phyloP scores from a whole-genome alignment of 1,284 basidiomycete species.

The Tausonia pullulans region DNA sequence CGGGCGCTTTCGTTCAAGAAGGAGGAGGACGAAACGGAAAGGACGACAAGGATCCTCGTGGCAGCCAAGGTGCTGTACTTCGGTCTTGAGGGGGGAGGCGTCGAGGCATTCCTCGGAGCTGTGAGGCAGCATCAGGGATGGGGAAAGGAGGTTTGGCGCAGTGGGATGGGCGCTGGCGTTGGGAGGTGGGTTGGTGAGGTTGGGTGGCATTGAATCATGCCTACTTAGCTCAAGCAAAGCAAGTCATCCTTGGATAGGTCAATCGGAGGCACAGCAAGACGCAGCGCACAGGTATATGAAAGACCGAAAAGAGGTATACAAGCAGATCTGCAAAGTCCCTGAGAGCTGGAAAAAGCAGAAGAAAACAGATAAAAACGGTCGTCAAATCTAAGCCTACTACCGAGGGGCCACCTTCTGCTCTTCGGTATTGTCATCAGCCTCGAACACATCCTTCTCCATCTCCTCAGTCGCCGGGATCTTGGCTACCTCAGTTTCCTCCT shows the following conservation, averaged over 20 bases:
- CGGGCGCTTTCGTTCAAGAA: neutral
- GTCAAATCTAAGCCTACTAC: neutral
- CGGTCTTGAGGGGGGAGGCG: slow-evolving; percentile 16
- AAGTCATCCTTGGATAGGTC: too few species aligned
- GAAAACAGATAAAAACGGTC: too few species aligned
- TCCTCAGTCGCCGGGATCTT: neutral
- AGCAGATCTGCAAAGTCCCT: too few species aligned
- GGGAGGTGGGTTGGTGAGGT: slow-evolving; percentile 11
- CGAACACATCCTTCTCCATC: neutral
- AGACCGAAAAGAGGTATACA: too few species aligned
- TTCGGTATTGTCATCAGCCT: neutral
- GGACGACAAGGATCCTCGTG: slow-evolving; percentile 1
- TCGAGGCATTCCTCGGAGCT: slow-evolving; percentile 7
- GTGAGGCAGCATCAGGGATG: slow-evolving; percentile 1
- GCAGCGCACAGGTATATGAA: too few species aligned
- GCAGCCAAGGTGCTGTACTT: slow-evolving; percentile 17
- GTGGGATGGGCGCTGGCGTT: neutral
- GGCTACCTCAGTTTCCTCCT: neutral
- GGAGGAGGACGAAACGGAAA: neutral
- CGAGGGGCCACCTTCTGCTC: neutral
- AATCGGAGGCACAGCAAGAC: too few species aligned
- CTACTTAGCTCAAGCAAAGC: neutral
- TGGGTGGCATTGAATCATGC: slow-evolving; percentile 6
- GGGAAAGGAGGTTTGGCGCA: slow-evolving; percentile 12
- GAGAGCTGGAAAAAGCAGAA: too few species aligned